Evolutionary conservation across 176 grass and related monocot species (phyloP).

Genomic region (Carex littledalei): DNA sequence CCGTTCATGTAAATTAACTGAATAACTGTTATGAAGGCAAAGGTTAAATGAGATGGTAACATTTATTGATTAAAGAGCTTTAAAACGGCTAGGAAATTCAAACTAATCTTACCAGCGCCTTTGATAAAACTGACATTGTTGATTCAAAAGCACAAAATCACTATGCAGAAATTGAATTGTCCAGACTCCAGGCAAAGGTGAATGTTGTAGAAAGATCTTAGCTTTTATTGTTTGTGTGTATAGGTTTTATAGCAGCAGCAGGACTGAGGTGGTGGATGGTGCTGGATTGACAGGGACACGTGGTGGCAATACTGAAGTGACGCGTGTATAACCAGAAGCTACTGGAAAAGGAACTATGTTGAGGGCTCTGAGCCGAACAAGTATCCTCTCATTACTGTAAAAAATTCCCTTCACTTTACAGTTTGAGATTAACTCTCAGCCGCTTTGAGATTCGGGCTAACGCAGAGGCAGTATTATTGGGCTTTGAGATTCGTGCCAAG

Average conservation of each 20-base stretch:
- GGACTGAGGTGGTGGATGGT: not conserved
- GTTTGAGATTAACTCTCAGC: no score
- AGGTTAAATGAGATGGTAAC: not conserved
- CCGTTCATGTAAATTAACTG: not conserved
- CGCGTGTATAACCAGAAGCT: not conserved
- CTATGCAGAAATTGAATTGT: not conserved
- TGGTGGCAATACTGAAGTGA: not conserved
- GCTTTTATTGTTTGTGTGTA: not conserved
- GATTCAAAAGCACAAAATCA: not conserved
- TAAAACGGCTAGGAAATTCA: not conserved
- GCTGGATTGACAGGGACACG: not conserved
- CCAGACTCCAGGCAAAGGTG: not conserved
- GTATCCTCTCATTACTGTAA: no score
- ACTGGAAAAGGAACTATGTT: not conserved
- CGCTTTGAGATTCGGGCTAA: no score
- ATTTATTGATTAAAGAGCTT: not conserved
- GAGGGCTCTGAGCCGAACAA: not conserved
- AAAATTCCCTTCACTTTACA: no score
- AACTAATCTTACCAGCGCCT: slow-evolving; percentile 15
- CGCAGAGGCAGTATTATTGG: no score
- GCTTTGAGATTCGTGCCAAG: no score
- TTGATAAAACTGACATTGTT: slow-evolving; percentile 13
- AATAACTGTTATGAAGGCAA: not conserved
- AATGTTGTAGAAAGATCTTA: not conserved
- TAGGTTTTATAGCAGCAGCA: not conserved